Base-by-base conservation (phyloP, 495 filamentous ascomycete species). In the Polyplosphaeria fusca region DNA sequence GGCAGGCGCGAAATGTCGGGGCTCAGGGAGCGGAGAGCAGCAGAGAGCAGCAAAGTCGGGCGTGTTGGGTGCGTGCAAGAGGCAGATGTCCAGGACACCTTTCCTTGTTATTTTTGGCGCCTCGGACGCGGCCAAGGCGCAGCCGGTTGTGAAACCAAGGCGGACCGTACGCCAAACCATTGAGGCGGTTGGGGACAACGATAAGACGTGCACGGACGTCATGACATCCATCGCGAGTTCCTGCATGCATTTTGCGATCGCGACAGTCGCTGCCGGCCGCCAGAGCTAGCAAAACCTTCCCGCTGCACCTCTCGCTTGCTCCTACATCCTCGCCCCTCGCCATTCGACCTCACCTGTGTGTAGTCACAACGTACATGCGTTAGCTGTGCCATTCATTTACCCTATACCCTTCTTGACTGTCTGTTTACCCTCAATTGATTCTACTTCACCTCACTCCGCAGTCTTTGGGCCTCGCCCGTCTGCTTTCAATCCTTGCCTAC, bases 201-300 rank as follows among this genome's bases (percentile, higher is more conserved):
- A 60, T 60, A 60, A 60, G 55, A 56, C 16, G 32, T 2, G 47
- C 48, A 53, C 56, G 49, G 48, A 35, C 48, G 39, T 19, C 43
- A 60, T 53, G 56, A 60, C 56, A 48, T 60, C 49, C 23, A 53
- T 60, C 56, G 56, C 32, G 49, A 60, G 56, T 53, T 60, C 56
- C 42, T 60, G 56, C 56, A 60, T 47, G 47, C 49, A 52, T 58
- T n/a, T 22, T 16, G 45, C 23, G 42, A 19, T 25, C 54, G 40
- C 40, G 47, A 50, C 47, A 53, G 48, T 41, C 56, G 46, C 22
- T n/a, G 35, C 37, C 19, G 32, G 35, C 25, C 22, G 32, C 45
- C 25, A 38, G 18, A 37, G 47, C 55, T 41, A 26, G n/a, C 48
- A 53, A 47, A 52, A 53, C 47, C 48, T 39, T 45, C 46, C 49